Conservation (phyloP, 2,329 filamentous ascomycete genomes). For the Clonostachys rosea region DNA sequence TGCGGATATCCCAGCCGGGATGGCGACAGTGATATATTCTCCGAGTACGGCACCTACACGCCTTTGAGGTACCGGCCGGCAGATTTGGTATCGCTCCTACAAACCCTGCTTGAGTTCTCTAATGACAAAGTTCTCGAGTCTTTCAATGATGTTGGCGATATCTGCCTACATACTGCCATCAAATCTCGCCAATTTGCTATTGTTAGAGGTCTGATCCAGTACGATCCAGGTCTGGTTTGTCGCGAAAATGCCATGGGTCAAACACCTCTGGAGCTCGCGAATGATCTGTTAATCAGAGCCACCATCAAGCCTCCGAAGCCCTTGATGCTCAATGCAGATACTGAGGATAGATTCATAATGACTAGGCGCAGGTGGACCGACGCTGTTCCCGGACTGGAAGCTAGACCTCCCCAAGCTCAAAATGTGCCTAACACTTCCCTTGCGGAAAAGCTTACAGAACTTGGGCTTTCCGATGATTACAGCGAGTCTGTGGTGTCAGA, state of each 20-base stretch:
- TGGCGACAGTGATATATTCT: slow-evolving; percentile 5
- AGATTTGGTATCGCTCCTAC: slow-evolving; percentile 34
- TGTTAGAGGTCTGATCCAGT: slow-evolving; percentile 42
- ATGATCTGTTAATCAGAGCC: slow-evolving; percentile 28
- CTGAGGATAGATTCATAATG: background rate
- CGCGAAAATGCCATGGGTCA: slow-evolving; percentile 73
- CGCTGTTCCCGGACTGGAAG: background rate
- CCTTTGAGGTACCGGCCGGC: slow-evolving; percentile 14
- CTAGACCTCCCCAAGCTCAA: background rate
- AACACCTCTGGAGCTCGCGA: slow-evolving; percentile 65
- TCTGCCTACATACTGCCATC: slow-evolving; percentile 56
- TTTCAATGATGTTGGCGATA: slow-evolving; percentile 62
- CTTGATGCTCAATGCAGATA: slow-evolving; percentile 18
- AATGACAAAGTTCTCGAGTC: slow-evolving; percentile 46
- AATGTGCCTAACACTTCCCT: slow-evolving; percentile 7
- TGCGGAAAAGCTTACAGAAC: slow-evolving; percentile 8
- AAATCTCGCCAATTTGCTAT: slow-evolving; percentile 25
- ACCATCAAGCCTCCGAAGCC: slow-evolving; percentile 29
- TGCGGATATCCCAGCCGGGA: slow-evolving; percentile 9
- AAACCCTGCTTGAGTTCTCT: slow-evolving; percentile 42
- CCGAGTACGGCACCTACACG: slow-evolving; percentile 3
- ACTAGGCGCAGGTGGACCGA: background rate
- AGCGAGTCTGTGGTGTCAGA: too few relatives aligned
- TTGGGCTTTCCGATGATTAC: slow-evolving; percentile 20
- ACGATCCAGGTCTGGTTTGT: slow-evolving; percentile 55